These are phyloP conservation scores for Ceratobasidium sp. DNA, from an alignment of 1,284 basidiomycete species.

Conservation along the genomic window DNA sequence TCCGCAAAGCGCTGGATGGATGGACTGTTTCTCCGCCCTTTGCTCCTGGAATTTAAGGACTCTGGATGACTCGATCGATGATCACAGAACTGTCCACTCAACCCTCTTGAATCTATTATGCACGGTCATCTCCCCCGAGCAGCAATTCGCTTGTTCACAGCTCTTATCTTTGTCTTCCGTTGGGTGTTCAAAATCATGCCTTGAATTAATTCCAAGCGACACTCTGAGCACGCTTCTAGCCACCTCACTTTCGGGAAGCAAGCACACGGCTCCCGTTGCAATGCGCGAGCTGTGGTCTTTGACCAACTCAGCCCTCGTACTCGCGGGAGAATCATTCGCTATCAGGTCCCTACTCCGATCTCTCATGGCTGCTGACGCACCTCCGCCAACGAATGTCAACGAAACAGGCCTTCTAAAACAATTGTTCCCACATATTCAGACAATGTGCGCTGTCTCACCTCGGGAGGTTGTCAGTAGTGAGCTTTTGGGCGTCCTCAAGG, in stretches of 20 bases:
- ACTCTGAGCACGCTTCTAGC: background rate
- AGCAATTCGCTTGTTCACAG: background rate
- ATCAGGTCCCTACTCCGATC: background rate
- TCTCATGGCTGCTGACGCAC: background rate
- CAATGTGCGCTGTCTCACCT: background rate
- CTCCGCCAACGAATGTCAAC: background rate
- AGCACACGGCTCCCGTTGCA: background rate
- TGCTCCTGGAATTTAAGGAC: background rate
- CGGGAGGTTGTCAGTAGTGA: background rate
- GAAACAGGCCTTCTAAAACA: background rate
- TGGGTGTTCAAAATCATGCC: background rate
- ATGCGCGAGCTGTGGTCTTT: slow-evolving; percentile 4
- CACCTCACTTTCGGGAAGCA: background rate
- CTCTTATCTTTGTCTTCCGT: background rate
- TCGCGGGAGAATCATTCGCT: background rate
- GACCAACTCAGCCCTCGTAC: background rate
- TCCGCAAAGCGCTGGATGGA: no score
- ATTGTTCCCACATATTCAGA: slow-evolving; percentile 13
- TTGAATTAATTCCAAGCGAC: background rate
- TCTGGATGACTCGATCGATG: background rate
- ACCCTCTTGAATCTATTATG: background rate
- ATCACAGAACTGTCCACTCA: background rate
- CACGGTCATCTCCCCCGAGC: background rate
- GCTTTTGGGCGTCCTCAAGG: background rate
- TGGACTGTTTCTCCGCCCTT: background rate